Evolutionary conservation across 1,139 yeast genomes (phyloP).

Genomic region (Geotrichum restrictum): DNA sequence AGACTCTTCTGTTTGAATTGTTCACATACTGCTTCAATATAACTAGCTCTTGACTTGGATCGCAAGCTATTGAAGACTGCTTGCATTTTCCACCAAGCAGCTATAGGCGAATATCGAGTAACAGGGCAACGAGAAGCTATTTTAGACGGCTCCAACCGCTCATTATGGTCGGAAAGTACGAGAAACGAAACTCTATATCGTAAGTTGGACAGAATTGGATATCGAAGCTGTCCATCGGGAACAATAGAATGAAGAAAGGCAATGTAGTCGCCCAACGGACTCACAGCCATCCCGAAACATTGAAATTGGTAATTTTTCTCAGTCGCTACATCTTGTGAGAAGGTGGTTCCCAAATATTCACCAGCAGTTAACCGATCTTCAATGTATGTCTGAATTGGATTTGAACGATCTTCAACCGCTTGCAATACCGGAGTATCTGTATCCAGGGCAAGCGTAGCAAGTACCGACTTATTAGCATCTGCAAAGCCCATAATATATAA

Average conservation of each 20-base stretch:
- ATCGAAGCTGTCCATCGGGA: slow-evolving; percentile 17
- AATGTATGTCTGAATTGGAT: slow-evolving; percentile 13
- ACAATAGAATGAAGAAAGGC: slow-evolving; percentile 16
- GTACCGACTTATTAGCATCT: slow-evolving; percentile 1
- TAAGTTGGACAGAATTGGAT: slow-evolving; percentile 17
- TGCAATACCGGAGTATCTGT: neutral
- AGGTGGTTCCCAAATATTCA: slow-evolving; percentile 15
- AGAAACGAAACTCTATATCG: slow-evolving; percentile 13
- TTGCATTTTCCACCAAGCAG: slow-evolving; percentile 19
- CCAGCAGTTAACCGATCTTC: slow-evolving; percentile 19
- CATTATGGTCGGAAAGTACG: slow-evolving; percentile 3
- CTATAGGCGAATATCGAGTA: slow-evolving; percentile 8
- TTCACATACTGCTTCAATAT: slow-evolving; percentile 1
- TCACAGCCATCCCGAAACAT: slow-evolving; percentile 17
- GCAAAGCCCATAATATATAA: slow-evolving; percentile 13
- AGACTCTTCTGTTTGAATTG: slow-evolving; percentile 2
- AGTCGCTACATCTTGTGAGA: slow-evolving; percentile 10
- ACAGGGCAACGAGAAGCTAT: neutral
- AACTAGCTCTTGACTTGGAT: neutral
- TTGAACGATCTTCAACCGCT: neutral
- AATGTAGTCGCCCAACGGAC: slow-evolving; percentile 18
- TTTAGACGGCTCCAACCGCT: slow-evolving; percentile 5
- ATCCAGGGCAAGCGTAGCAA: neutral
- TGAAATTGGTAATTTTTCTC: slow-evolving; percentile 15
- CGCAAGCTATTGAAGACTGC: slow-evolving; percentile 7